Percentiles rank a stretch among this genome's conserved stretches.
Evolutionary conservation across 2,329 filamentous ascomycete species (phyloP).

Genomic region (Pseudocercospora macadamiae): DNA sequence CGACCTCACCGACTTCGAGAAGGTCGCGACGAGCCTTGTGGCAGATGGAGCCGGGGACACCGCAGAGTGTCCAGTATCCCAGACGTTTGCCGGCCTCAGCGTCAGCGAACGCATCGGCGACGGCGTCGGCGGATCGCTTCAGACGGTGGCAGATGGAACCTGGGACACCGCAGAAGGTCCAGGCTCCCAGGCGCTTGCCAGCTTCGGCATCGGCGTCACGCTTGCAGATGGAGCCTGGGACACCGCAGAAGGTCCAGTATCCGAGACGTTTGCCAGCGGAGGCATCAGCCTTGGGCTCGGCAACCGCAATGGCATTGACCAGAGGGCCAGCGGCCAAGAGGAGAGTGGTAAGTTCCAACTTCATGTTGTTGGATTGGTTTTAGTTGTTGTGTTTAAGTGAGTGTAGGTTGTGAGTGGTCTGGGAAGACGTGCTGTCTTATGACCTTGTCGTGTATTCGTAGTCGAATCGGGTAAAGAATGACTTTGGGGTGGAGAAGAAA

Average conservation of each 20-base stretch:
- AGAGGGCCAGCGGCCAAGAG: conserved; percentile 25
- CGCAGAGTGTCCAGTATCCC: conserved; percentile 38
- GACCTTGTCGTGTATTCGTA: conserved; percentile 18
- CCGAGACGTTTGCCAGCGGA: conserved; percentile 28
- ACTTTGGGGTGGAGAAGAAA: conserved; percentile 29
- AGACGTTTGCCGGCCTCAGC: conserved; percentile 18
- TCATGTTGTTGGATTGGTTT: conserved; percentile 29
- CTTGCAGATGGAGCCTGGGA: conserved; percentile 34
- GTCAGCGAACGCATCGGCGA: conserved; percentile 42
- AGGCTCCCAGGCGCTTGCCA: background rate
- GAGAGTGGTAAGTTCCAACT: conserved; percentile 26
- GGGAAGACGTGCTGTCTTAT: conserved; percentile 20
- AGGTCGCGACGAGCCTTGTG: conserved; percentile 49
- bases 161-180: conserved; percentile 24
- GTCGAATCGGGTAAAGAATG: conserved; percentile 30
- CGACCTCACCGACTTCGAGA: conserved; percentile 41
- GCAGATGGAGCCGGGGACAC: conserved; percentile 46
- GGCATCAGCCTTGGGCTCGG: conserved; percentile 14
- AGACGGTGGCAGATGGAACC: conserved; percentile 36
- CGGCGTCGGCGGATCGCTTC: conserved; percentile 43
- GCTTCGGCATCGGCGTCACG: conserved; percentile 22
- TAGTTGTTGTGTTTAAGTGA: conserved; percentile 16
- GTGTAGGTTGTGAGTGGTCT: conserved; percentile 12
- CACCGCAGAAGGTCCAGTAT: conserved; percentile 39
- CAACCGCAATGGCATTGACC: conserved; percentile 27